phyloP scores from a whole-genome alignment of 768 basidiomycete genomes.

The Leccinum olivaceopallidum region DNA sequence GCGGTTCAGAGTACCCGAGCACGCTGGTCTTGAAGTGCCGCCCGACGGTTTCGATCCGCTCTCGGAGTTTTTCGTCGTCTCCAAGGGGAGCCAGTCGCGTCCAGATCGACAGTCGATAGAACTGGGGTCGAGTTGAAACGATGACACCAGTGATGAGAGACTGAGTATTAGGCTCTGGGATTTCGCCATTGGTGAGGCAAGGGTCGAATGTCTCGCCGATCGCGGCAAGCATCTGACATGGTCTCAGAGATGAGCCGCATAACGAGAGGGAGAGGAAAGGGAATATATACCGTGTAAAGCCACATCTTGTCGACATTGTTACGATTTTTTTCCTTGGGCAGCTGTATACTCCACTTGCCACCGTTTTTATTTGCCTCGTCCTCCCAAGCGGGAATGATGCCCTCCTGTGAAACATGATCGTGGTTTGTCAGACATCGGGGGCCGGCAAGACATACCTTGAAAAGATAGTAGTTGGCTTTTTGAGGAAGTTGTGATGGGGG shows the following conservation, averaged over 20 bases:
- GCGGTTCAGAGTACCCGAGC: conserved; percentile 74
- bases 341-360: conserved; percentile 98
- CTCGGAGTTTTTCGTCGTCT: conserved; percentile 60
- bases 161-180: conserved; percentile 43
- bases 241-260: conserved; percentile 3
- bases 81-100: conserved; percentile 76
- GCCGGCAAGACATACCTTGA: conserved; percentile 65
- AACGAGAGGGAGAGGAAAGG: not conserved
- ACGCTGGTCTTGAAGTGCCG: conserved; percentile 91
- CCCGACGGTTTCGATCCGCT: conserved; percentile 83
- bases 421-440: not conserved
- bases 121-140: conserved; percentile 89
- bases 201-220: conserved; percentile 99
- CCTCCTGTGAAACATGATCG: conserved; percentile 56
- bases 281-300: conserved; percentile 82
- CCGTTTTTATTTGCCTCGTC: conserved; percentile 96
- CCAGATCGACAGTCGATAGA: conserved; percentile 98
- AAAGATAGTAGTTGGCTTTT: conserved; percentile 99
- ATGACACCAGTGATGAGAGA: conserved; percentile 92
- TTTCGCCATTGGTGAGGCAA: conserved; percentile 53
- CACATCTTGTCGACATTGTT: conserved; percentile 89
- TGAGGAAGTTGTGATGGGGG: conserved; percentile 90
- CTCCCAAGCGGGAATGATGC: conserved; percentile 97
- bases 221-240: conserved; percentile 91
- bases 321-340: conserved; percentile 94